Percentiles rank a stretch among this genome's conserved stretches.
Conservation (phyloP, 345 rosid genomes). For the Arabidopsis thaliana region DNA sequence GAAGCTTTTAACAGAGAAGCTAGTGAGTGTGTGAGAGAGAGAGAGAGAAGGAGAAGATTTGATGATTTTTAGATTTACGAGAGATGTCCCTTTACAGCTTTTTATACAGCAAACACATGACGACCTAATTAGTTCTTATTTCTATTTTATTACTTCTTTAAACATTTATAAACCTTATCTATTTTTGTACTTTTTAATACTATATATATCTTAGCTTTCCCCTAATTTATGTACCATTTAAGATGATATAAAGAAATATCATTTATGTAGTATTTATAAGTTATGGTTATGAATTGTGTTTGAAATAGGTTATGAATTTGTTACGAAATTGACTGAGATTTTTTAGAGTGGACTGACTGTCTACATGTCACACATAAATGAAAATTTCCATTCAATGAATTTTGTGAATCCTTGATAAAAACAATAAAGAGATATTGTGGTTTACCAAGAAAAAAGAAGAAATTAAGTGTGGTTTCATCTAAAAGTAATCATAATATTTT, state of each 20-base stretch:
- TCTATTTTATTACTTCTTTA: not conserved
- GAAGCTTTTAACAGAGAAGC: slow-evolving; percentile 9
- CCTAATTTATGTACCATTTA: slow-evolving; percentile 13
- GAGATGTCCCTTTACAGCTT: slow-evolving; percentile 38
- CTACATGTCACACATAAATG: not conserved
- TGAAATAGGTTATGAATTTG: not conserved
- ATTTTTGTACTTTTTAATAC: slow-evolving; percentile 2
- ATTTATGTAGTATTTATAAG: not conserved
- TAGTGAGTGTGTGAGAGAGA: not conserved
- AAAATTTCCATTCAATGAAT: not conserved
- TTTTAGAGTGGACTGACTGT: not conserved
- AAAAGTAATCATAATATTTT: not conserved
- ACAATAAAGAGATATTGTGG: not conserved
- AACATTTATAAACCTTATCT: not conserved
- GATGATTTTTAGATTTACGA: slow-evolving; percentile 35
- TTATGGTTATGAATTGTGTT: not conserved
- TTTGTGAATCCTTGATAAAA: not conserved
- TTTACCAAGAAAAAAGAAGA: too few species aligned
- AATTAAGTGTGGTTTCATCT: not conserved
- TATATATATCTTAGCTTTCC: slow-evolving; percentile 3
- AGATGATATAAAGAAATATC: not conserved
- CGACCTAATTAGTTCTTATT: slow-evolving; percentile 6
- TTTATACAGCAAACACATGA: slow-evolving; percentile 42
- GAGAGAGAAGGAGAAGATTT: slow-evolving; percentile 1
- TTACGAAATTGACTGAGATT: not conserved